These are phyloP conservation scores for Narthecium ossifragum DNA, from an alignment of 106 monocot genomes.

Conservation along the genomic window DNA sequence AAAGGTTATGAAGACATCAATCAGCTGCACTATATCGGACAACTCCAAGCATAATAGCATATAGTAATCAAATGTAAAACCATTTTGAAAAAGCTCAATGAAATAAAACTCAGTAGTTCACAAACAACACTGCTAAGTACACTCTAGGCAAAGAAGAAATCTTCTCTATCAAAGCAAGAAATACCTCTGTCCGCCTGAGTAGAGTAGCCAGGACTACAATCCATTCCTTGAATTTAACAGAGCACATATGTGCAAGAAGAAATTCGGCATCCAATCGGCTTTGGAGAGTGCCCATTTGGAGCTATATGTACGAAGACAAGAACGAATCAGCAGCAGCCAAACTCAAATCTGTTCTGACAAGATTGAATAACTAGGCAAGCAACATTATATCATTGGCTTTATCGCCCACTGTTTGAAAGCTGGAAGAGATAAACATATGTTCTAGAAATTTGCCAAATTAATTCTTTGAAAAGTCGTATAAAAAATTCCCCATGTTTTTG, in stretches of 20 bases:
- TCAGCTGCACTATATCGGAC: no score
- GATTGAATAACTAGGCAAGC: no score
- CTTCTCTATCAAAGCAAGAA: background rate
- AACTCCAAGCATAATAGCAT: no score
- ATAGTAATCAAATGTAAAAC: background rate
- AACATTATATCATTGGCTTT: no score
- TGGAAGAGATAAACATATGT: no score
- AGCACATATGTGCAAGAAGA: slow-evolving; percentile 97
- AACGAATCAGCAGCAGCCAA: background rate
- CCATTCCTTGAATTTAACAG: slow-evolving; percentile 99
- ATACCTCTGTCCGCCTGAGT: slow-evolving; percentile 86
- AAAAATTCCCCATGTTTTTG: no score
- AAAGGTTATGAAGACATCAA: no score
- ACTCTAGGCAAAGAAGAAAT: background rate
- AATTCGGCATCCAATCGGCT: slow-evolving; percentile 98
- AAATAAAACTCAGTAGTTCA: background rate
- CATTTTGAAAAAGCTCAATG: slow-evolving; percentile 7
- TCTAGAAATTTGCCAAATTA: no score
- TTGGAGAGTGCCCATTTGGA: slow-evolving; percentile 91
- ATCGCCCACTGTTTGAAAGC: no score
- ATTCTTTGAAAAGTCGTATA: no score
- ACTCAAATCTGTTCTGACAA: no score
- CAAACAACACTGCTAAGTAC: background rate
- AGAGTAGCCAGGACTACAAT: slow-evolving; percentile 95
- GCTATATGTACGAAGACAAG: slow-evolving; percentile 30